These are phyloP conservation scores for Claviceps maximensis DNA, from an alignment of 2,329 filamentous ascomycete genomes.

Conservation along the genomic window DNA sequence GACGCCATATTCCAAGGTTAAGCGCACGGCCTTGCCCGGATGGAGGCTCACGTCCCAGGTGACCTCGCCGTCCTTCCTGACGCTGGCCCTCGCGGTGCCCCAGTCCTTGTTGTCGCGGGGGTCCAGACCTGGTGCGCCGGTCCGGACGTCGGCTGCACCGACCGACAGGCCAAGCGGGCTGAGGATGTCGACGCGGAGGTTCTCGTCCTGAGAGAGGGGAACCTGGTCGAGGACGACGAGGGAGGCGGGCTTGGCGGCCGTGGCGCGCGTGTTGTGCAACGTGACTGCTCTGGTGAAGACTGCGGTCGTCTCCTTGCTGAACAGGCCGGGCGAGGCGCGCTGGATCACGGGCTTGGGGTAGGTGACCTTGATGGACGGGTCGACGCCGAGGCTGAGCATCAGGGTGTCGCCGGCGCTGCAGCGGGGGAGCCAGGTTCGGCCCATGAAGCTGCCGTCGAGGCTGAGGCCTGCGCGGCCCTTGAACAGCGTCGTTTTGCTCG, in stretches of 20 bases:
- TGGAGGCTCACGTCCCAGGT: slow-evolving; percentile 42
- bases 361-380: slow-evolving; percentile 37
- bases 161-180: slow-evolving; percentile 30
- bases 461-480: slow-evolving; percentile 39
- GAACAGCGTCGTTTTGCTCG: slow-evolving; percentile 37
- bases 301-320: slow-evolving; percentile 34
- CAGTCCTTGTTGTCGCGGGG: slow-evolving; percentile 23
- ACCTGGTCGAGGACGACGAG: slow-evolving; percentile 43
- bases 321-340: slow-evolving; percentile 33
- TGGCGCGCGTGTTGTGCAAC: slow-evolving; percentile 33
- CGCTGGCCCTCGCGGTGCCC: slow-evolving; percentile 34
- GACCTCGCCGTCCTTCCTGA: slow-evolving; percentile 42
- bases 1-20: slow-evolving; percentile 48
- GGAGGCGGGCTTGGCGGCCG: slow-evolving; percentile 23
- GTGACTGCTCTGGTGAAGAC: slow-evolving; percentile 32
- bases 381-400: slow-evolving; percentile 39
- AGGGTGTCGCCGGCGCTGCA: slow-evolving; percentile 39
- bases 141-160: slow-evolving; percentile 22
- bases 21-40: slow-evolving; percentile 36
- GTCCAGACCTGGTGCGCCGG: slow-evolving; percentile 16
- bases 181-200: slow-evolving; percentile 34
- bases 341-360: slow-evolving; percentile 42
- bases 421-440: slow-evolving; percentile 37
- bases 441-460: slow-evolving; percentile 44
- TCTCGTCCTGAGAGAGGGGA: slow-evolving; percentile 43